A percentile compares a stretch with the other conserved stretches of the same genome.
Evolutionary conservation across 2,329 filamentous ascomycete species (phyloP).

Genomic region (Colletotrichum liriopes): DNA sequence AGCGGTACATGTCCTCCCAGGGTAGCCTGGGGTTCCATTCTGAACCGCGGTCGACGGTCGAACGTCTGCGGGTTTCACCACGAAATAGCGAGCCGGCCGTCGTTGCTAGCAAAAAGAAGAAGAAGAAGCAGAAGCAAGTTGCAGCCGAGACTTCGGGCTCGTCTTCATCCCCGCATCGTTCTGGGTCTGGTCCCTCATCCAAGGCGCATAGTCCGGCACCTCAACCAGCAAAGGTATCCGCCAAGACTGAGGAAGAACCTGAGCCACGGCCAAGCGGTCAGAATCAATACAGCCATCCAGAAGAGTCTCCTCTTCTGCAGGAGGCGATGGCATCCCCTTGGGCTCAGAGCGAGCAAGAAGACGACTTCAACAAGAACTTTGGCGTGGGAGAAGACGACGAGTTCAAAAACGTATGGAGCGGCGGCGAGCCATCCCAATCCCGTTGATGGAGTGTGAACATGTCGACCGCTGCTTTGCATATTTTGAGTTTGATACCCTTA

Average conservation of each 20-base stretch:
- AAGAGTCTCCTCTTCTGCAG: slow-evolving; percentile 28
- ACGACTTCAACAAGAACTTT: slow-evolving; percentile 36
- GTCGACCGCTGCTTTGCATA: slow-evolving; percentile 20
- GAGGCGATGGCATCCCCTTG: slow-evolving; percentile 40
- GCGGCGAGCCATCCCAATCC: slow-evolving; percentile 22
- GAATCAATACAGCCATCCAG: background rate
- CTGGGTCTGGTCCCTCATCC: slow-evolving; percentile 25
- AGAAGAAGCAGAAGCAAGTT: slow-evolving; percentile 39
- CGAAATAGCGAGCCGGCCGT: slow-evolving; percentile 28
- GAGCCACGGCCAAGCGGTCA: background rate
- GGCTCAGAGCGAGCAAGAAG: slow-evolving; percentile 37
- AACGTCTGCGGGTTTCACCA: slow-evolving; percentile 28
- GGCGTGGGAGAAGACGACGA: slow-evolving; percentile 57
- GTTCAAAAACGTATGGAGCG: slow-evolving; percentile 64
- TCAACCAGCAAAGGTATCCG: background rate
- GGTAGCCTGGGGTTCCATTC: slow-evolving; percentile 35
- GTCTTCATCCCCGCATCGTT: slow-evolving; percentile 16
- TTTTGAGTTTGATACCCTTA: slow-evolving; percentile 41
- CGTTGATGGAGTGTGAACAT: slow-evolving; percentile 7
- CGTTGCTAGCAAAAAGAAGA: slow-evolving; percentile 40
- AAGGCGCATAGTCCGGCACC: slow-evolving; percentile 30
- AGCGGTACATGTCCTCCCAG: slow-evolving; percentile 67
- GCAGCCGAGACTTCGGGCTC: slow-evolving; percentile 15
- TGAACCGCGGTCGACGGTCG: slow-evolving; percentile 33
- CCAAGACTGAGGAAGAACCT: background rate